phyloP scores from a whole-genome alignment of 2,329 filamentous ascomycete genomes.

The Alternaria alternata region DNA sequence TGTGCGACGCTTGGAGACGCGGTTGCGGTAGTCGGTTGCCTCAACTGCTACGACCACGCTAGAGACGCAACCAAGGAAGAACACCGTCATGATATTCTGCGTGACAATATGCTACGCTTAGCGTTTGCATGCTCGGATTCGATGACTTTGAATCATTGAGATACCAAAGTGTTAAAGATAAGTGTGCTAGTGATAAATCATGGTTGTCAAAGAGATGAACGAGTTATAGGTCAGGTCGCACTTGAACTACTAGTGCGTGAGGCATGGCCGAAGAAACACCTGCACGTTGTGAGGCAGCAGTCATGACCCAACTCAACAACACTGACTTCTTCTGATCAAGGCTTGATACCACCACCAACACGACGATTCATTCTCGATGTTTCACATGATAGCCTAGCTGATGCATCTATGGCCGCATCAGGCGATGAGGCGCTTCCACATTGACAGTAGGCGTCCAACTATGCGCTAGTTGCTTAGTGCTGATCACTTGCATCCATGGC shows the following conservation, averaged over 20 bases:
- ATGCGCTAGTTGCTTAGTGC: background rate
- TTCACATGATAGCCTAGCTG: background rate
- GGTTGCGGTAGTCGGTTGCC: background rate
- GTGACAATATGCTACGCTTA: background rate
- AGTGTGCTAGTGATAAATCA: too few relatives aligned
- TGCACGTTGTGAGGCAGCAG: too few relatives aligned
- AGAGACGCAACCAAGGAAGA: background rate
- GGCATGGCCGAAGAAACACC: background rate
- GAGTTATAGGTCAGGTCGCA: background rate
- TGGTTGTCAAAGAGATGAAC: background rate
- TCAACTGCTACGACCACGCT: background rate
- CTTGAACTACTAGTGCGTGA: background rate
- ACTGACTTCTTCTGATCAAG: background rate
- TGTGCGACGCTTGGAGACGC: background rate
- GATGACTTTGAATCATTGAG: background rate
- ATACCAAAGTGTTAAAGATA: background rate
- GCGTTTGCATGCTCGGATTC: background rate
- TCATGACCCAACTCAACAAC: background rate
- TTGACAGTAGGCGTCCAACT: background rate
- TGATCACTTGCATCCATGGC: background rate
- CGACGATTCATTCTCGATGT: background rate
- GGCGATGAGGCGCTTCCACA: background rate
- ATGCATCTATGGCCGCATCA: background rate
- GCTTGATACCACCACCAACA: background rate
- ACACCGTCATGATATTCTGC: background rate